Base-by-base conservation (phyloP, 169 alveolate genomes). In the Neospora caninum region DNA sequence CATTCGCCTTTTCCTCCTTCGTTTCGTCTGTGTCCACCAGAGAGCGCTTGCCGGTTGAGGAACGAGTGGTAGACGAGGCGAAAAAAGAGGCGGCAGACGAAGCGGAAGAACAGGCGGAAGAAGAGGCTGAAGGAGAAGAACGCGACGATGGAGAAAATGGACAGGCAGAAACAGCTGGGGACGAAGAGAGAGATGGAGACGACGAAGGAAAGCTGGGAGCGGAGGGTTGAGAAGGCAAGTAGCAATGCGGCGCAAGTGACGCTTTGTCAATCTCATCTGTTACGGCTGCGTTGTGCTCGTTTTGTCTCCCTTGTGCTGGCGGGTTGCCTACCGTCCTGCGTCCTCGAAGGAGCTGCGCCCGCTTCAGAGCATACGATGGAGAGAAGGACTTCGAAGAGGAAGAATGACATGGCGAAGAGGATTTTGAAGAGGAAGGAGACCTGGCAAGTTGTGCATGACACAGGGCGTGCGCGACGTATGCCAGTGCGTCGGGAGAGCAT, bases 261-360 rank as follows among this genome's bases (percentile, higher is more conserved):
- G 25, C 73, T 27, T 6, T 29, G n/a, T 27, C 34, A 16, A 29
- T 1, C 4, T 7, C 73, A 1, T 64, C n/a, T 6, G 31, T 29
- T 16, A 27, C 16, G 7, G 25, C n/a, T 64, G 16, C 31, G 73
- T 22, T 64, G 4, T 16, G 7, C 34, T 27, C n/a, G 73, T 27
- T 1, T 64, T 64, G 4, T 10, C 31, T 64, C 73, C 73, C 25
- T 64, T 27, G 4, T 7, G 45, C 86, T 78, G 10, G 39, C 42
- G 7, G 39, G 7, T 25, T 29, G 31, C 20, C n/a, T 78, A 16
- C 86, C 43, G 86, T 16, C 45, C 10, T 2, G 9, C 86, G 22
- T n/a, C 86, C 86, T n/a, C 86, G 86, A 78, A 78, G 86, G 9
- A 78, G 86, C 45, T 78, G 22, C 39, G 39, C 86, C n/a, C 45